phyloP scores from a whole-genome alignment of 164 flowering plant genomes.

The Vitis amurensis region DNA sequence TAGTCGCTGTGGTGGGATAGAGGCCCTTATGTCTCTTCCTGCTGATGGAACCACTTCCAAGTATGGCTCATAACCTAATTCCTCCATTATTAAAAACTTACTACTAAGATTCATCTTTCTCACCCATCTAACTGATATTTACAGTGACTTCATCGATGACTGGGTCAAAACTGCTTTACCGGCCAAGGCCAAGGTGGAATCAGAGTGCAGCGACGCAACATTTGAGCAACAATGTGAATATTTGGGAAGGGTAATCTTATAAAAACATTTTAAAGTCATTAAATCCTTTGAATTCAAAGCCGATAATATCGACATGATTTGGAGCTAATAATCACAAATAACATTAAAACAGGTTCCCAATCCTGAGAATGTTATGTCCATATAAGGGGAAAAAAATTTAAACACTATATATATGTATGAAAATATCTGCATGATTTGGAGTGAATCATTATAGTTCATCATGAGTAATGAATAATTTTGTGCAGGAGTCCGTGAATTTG shows the following conservation, averaged over 20 bases:
- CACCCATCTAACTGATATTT: not conserved
- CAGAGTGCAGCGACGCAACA: not conserved
- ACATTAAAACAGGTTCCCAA: too few species aligned
- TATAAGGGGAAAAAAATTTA: too few species aligned
- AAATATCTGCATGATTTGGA: too few species aligned
- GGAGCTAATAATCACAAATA: too few species aligned
- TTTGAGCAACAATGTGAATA: constrained; percentile 5
- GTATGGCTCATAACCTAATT: constrained; percentile 8
- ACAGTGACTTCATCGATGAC: constrained; percentile 34
- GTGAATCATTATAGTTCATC: too few species aligned
- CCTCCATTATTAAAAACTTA: not conserved
- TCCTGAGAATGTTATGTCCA: too few species aligned
- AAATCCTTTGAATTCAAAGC: too few species aligned
- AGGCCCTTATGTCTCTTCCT: constrained; percentile 22
- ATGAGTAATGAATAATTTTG: not conserved
- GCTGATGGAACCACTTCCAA: constrained; percentile 9
- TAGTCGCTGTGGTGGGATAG: constrained; percentile 36
- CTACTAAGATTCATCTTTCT: too few species aligned
- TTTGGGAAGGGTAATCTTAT: constrained; percentile 28
- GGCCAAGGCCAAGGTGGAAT: constrained; percentile 25
- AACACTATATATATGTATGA: too few species aligned
- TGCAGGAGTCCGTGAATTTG: constrained; percentile 43
- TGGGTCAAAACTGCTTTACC: constrained; percentile 29
- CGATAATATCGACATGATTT: too few species aligned
- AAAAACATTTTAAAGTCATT: too few species aligned